Evolutionary conservation across 192 early-diverging fungal genomes (phyloP).

Genomic region (Backusella westeae): DNA sequence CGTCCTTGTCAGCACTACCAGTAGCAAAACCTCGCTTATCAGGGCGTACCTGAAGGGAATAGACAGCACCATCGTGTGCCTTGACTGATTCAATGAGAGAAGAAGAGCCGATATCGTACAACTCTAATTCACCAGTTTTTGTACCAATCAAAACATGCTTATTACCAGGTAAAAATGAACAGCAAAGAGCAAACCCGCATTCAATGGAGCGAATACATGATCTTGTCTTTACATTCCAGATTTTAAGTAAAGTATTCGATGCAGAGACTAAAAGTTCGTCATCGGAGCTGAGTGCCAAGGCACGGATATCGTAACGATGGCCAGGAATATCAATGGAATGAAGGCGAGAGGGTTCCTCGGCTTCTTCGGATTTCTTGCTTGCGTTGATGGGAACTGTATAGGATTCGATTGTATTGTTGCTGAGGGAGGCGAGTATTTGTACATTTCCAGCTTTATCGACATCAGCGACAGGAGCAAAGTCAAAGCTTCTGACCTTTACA

Average conservation of each 20-base stretch:
- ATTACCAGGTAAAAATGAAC: slow-evolving; percentile 90
- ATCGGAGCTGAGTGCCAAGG: slow-evolving; percentile 86
- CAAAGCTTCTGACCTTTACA: slow-evolving; percentile 82
- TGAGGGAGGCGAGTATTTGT: slow-evolving; percentile 65
- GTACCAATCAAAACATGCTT: slow-evolving; percentile 91
- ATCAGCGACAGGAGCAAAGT: slow-evolving; percentile 58
- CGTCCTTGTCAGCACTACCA: slow-evolving; percentile 90
- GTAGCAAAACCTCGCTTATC: slow-evolving; percentile 89
- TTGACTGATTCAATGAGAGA: slow-evolving; percentile 83
- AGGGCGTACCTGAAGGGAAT: slow-evolving; percentile 82
- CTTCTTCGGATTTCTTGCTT: slow-evolving; percentile 62
- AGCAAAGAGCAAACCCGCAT: slow-evolving; percentile 91
- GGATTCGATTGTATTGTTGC: slow-evolving; percentile 83
- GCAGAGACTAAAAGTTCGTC: slow-evolving; percentile 85
- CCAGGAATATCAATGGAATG: slow-evolving; percentile 81
- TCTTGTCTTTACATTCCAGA: slow-evolving; percentile 87
- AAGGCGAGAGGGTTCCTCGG: slow-evolving; percentile 63
- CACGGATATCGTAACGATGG: slow-evolving; percentile 88
- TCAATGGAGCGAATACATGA: slow-evolving; percentile 88
- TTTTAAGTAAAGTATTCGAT: slow-evolving; percentile 79
- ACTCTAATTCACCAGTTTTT: slow-evolving; percentile 83
- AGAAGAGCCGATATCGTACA: slow-evolving; percentile 88
- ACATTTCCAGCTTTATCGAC: slow-evolving; percentile 45
- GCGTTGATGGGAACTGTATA: slow-evolving; percentile 63
- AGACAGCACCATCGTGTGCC: slow-evolving; percentile 89